Percentiles rank a stretch among this genome's conserved stretches.
Conservation (phyloP, 2,329 filamentous ascomycete species). For the Penicillium concentricum region DNA sequence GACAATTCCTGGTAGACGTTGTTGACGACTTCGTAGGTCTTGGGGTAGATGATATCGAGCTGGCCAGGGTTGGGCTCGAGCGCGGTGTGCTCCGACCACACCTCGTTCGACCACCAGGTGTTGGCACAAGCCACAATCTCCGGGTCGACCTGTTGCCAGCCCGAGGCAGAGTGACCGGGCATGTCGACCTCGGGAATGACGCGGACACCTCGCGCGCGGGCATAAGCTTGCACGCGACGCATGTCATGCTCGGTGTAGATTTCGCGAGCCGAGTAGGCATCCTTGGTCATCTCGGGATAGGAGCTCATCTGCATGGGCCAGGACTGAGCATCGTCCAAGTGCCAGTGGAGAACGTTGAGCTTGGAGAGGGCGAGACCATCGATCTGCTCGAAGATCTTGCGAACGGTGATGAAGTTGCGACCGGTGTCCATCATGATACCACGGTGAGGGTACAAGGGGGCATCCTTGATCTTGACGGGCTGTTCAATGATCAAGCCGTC, state of each 20-base stretch:
- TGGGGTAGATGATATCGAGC: constrained; percentile 56
- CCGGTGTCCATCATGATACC: constrained; percentile 57
- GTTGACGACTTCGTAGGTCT: constrained; percentile 55
- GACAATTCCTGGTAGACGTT: constrained; percentile 57
- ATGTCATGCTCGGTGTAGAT: constrained; percentile 48
- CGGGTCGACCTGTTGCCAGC: constrained; percentile 58
- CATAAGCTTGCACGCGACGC: constrained; percentile 49
- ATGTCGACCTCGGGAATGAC: constrained; percentile 63
- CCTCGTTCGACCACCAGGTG: constrained; percentile 62
- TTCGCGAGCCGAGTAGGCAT: constrained; percentile 54
- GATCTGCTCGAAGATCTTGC: constrained; percentile 56
- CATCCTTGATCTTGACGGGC: constrained; percentile 52
- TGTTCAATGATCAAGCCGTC: constrained; percentile 52
- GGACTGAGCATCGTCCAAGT: constrained; percentile 56
- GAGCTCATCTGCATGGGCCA: constrained; percentile 53
- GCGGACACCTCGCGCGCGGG: constrained; percentile 56
- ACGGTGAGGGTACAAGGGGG: constrained; percentile 54
- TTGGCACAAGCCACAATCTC: constrained; percentile 57
- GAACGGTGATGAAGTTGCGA: constrained; percentile 54
- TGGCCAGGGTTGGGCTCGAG: constrained; percentile 59
- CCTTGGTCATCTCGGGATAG: constrained; percentile 54
- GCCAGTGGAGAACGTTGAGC: constrained; percentile 59
- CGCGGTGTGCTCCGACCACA: constrained; percentile 55
- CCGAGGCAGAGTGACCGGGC: constrained; percentile 58
- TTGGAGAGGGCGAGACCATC: constrained; percentile 57